Base-by-base conservation (phyloP, 192 early-diverging fungal genomes). In the Coemansia guatemalensis region DNA sequence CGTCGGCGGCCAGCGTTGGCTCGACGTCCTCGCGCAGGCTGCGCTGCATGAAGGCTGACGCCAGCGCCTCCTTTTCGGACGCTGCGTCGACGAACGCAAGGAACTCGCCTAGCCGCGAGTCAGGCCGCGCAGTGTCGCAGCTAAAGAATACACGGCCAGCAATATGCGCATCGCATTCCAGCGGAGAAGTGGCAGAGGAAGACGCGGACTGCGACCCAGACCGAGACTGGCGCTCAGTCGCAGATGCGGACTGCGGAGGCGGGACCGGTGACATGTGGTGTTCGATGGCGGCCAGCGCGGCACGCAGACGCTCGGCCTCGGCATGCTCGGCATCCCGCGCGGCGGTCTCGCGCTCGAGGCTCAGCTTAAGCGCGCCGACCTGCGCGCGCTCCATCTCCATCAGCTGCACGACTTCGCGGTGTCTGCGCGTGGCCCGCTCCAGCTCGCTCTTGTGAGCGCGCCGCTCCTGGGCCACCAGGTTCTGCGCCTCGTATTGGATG, bases 401-500 rank as follows among this genome's bases (percentile, higher is more conserved):
- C 59, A 78, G 67, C 59, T 78, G 75, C 14, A 63, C 54, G 0
- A 78, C 32, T 29, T 78, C 75, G 0, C 20, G 50, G 27, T 72
- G 75, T 20, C 22, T 58, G 7, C 60, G 48, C 8, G 64, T 56
- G 39, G 63, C 17, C 1, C 71, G 66, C 32, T 69, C 75, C 8
- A 69, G 53, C 67, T 78, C 75, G 47, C 55, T 30, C 33, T 52
- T 58, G 57, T 78, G 75, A 53, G 53, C 67, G 8, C 75, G 70
- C 24, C 75, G 66, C 70, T 78, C 75, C 22, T 66, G 58, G 1
- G 75, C 75, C 6, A 78, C 75, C 12, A 78, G 56, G 56, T 66
- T 78, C 54, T 78, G 75, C 33, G 75, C 75, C 64, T 78, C 75
- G 18, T 62, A 61, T 56, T 78, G 75, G 53, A 78, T 78, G 51